These are phyloP conservation scores for Trichoderma sp. DNA, from an alignment of 2,329 filamentous ascomycete species.

Conservation along the genomic window DNA sequence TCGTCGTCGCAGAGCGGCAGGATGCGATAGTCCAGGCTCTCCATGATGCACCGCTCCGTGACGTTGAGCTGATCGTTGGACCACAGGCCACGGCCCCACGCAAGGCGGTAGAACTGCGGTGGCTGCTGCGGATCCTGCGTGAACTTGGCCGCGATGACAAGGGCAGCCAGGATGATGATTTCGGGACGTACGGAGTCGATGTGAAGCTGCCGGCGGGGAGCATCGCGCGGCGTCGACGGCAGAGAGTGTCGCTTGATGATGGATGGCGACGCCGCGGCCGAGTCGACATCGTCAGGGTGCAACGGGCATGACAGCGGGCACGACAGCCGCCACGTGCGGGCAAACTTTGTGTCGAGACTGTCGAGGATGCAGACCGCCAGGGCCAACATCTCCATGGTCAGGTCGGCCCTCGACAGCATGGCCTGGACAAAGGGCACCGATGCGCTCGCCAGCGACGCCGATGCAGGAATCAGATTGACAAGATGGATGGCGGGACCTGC, in stretches of 20 bases:
- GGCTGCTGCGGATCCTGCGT: slow-evolving; percentile 57
- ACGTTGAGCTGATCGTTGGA: slow-evolving; percentile 61
- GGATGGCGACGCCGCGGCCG: slow-evolving; percentile 17
- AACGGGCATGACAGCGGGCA: slow-evolving; percentile 52
- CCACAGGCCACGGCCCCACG: slow-evolving; percentile 58
- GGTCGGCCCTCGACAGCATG: slow-evolving; percentile 56
- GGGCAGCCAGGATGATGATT: slow-evolving; percentile 59
- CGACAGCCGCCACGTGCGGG: slow-evolving; percentile 59
- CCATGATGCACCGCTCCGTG: slow-evolving; percentile 63
- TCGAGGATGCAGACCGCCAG: slow-evolving; percentile 66
- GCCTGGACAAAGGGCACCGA: slow-evolving; percentile 60
- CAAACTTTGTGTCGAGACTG: slow-evolving; percentile 61
- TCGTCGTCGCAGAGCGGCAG: slow-evolving; percentile 57
- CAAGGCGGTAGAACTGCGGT: slow-evolving; percentile 51
- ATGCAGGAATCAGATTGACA: slow-evolving; percentile 63
- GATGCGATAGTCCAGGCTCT: slow-evolving; percentile 62
- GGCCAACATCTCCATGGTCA: slow-evolving; percentile 61
- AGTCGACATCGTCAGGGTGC: slow-evolving; percentile 25
- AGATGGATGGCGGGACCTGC: slow-evolving; percentile 64
- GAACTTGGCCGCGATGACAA: slow-evolving; percentile 66
- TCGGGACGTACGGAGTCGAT: slow-evolving; percentile 63
- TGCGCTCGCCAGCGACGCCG: slow-evolving; percentile 58
- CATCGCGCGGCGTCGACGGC: slow-evolving; percentile 38
- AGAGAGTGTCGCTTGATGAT: slow-evolving; percentile 49
- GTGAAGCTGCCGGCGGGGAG: slow-evolving; percentile 44